Conservation (phyloP, 441 rosid species). For the Gossypium lobatum region DNA sequence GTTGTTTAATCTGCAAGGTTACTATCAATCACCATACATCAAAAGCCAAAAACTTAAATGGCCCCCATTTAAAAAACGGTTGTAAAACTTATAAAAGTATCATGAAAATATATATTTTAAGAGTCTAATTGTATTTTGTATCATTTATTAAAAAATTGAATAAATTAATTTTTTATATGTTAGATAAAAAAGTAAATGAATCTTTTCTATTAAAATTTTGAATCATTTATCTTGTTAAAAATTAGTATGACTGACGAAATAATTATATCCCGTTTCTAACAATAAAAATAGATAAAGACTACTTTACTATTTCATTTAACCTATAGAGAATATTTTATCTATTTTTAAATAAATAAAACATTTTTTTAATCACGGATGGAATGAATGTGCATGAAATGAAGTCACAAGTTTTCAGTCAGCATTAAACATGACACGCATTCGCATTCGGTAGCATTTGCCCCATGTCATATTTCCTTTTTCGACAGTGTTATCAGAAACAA, state of each 20-base stretch:
- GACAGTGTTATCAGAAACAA: neutral
- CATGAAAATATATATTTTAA: too few relatives aligned
- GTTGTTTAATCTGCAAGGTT: neutral
- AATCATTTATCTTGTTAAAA: too few relatives aligned
- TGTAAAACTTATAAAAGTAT: neutral
- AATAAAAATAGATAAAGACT: rapidly evolving
- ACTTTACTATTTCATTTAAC: too few relatives aligned
- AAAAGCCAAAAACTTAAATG: neutral
- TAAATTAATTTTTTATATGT: too few relatives aligned
- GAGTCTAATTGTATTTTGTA: too few relatives aligned
- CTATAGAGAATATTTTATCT: too few relatives aligned
- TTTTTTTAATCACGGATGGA: too few relatives aligned
- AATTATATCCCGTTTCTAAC: too few relatives aligned
- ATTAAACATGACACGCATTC: neutral
- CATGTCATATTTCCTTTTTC: slow-evolving; percentile 1
- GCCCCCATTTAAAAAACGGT: neutral
- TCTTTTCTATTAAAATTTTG: too few relatives aligned
- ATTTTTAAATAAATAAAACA: too few relatives aligned
- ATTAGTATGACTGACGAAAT: rapidly evolving
- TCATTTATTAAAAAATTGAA: too few relatives aligned
- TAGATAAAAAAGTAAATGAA: too few relatives aligned
- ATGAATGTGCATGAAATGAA: neutral
- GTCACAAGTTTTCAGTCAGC: slow-evolving; percentile 2
- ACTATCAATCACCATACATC: neutral
- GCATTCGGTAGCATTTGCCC: neutral